Evolutionary conservation across 495 filamentous ascomycete species (phyloP).

Genomic region (Rhypophila decipiens): DNA sequence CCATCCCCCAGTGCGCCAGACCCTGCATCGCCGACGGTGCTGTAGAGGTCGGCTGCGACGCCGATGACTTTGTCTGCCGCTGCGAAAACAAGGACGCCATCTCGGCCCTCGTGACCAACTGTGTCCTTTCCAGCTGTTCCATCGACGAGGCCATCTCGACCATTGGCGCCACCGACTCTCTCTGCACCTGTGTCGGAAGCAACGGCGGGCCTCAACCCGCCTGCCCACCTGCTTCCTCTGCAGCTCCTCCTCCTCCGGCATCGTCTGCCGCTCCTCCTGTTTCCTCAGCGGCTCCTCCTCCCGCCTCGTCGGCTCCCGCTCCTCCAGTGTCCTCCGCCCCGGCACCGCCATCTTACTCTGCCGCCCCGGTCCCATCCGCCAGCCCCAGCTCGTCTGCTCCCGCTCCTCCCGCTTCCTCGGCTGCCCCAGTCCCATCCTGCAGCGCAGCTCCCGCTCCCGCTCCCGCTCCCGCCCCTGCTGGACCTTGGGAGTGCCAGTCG

Average conservation of each 20-base stretch:
- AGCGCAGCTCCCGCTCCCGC: background rate
- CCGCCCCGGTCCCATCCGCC: no score
- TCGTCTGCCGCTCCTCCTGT: background rate
- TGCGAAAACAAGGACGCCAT: background rate
- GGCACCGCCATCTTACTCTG: background rate
- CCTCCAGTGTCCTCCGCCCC: background rate
- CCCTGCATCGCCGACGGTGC: background rate
- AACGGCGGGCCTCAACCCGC: no score
- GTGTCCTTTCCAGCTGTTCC: background rate
- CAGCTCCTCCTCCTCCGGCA: background rate
- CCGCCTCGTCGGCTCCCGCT: background rate
- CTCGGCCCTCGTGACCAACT: background rate
- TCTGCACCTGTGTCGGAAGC: no score
- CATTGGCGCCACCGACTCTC: no score
- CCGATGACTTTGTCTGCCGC: background rate
- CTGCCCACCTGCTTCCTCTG: no score
- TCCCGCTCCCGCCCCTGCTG: background rate
- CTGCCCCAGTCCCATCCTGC: background rate
- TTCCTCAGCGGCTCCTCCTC: background rate
- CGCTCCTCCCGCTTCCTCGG: background rate
- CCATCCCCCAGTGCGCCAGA: background rate
- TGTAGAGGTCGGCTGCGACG: background rate
- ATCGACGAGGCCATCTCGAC: no score
- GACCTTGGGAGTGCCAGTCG: background rate
- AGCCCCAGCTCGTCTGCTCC: background rate